Evolutionary conservation across 2,329 filamentous ascomycete genomes (phyloP), one percentile per base, ranked within the genome.

Genomic region (Davidsoniella virescens): DNA sequence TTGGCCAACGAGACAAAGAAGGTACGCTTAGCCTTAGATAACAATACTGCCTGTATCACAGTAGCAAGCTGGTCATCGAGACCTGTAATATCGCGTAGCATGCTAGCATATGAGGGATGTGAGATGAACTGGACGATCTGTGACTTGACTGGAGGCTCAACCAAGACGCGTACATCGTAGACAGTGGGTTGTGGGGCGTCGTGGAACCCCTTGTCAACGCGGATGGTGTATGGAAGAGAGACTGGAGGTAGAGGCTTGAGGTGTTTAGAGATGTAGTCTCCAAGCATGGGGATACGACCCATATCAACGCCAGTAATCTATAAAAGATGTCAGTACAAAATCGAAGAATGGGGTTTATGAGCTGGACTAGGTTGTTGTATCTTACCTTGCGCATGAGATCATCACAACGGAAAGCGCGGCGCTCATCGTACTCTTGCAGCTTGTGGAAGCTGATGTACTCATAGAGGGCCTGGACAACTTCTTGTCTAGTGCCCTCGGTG

Each of bases 381-480:
- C 76, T 60, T 67, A 94, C 87, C 64, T 77, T 78, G 66, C 76
- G 82, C 48, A 98, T 64, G 44, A 81, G 73, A 41, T 88, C 82
- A 61, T 98, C 90, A 61, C 92, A 96, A 38, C 85, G 82, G 58
- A 98, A 90, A 54, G 84, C 84, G 54, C 92, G 78, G 69, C 92
- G 92, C 62, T 98, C 92, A 54, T 96, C 90, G 56, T 94, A 88
- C 62, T 95, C 90, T 63, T 94, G 87, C 44, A 98, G 70, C 16
- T 82, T 80, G 70, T 85, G 84, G 17, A 84, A 73, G 57, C 86
- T 82, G 56, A 94, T 84, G 60, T 98, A 98, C 62, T 95, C 88
- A 87, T 88, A 98, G 29, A 98, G 75, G 12, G 84, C 88, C 72
- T 93, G 85, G 25, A 94, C 80, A 5, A 88, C 83, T 55, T 92